Conservation (phyloP, 805 yeast genomes). For the Saccharomyces paradoxus region DNA sequence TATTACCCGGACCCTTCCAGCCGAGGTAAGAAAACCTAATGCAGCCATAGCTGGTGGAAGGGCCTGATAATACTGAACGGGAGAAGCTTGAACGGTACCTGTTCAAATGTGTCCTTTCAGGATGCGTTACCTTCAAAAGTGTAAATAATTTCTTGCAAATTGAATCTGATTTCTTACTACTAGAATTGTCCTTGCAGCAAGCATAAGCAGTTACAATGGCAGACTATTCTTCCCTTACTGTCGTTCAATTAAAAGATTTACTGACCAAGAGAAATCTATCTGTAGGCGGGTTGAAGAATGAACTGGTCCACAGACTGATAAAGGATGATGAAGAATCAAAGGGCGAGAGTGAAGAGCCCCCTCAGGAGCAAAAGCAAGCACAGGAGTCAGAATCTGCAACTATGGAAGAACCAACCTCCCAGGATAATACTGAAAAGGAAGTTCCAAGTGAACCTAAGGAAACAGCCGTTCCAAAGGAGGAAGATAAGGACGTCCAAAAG, state of each 20-base stretch:
- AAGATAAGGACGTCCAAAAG: conserved; percentile 1
- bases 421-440: not conserved
- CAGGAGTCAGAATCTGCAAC: conserved; percentile 3
- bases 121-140: too few species aligned
- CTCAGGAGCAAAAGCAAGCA: conserved; percentile 3
- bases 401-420: conserved; percentile 2
- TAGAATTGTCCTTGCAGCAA: not conserved
- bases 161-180: not conserved
- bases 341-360: conserved; percentile 4
- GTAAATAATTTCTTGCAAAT: not conserved
- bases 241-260: conserved; percentile 73
- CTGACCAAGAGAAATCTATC: conserved; percentile 62
- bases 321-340: conserved; percentile 6
- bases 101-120: not conserved
- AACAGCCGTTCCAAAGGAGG: not conserved
- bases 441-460: not conserved
- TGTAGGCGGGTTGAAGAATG: conserved; percentile 73
- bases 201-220: conserved; percentile 31
- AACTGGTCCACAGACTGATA: conserved; percentile 51
- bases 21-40: not conserved
- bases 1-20: not conserved
- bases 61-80: not conserved
- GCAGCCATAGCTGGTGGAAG: not conserved
- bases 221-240: conserved; percentile 59
- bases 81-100: not conserved